Evolutionary conservation across 2,329 filamentous ascomycete species (phyloP).

Genomic region (Aureobasidium zeae): DNA sequence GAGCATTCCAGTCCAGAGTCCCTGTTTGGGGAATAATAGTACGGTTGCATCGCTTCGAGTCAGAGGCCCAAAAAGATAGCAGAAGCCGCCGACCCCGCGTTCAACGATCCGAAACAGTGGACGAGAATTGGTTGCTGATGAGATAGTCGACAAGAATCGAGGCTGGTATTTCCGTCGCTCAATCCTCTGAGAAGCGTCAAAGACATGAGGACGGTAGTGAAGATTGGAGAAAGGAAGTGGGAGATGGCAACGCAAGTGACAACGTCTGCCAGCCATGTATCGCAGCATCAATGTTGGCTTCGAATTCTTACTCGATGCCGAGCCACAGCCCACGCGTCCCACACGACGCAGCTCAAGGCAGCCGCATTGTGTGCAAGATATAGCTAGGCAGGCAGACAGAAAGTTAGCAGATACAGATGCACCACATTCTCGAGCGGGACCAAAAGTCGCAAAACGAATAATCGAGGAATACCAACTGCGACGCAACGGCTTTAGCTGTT

Average conservation of each 20-base stretch:
- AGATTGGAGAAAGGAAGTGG: constrained; percentile 7
- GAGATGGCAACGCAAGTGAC: constrained; percentile 11
- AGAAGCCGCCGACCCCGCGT: constrained; percentile 7
- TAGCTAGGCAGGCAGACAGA: constrained; percentile 5
- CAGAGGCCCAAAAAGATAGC: not conserved
- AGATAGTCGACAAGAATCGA: not conserved
- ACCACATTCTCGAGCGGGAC: not conserved
- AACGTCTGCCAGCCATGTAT: constrained; percentile 12
- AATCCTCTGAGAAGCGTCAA: constrained; percentile 6
- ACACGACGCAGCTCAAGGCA: constrained; percentile 9
- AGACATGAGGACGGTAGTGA: constrained; percentile 8
- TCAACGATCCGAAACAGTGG: constrained; percentile 8
- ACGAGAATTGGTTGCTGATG: constrained; percentile 5
- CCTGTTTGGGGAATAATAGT: too few relatives aligned
- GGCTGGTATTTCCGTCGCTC: constrained; percentile 7
- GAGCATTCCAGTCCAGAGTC: too few relatives aligned
- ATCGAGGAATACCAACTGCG: not conserved
- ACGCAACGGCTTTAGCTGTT: constrained; percentile 13
- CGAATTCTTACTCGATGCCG: not conserved
- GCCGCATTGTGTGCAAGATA: constrained; percentile 2
- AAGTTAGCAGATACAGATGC: not conserved
- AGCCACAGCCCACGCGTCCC: constrained; percentile 10
- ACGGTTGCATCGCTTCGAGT: too few relatives aligned
- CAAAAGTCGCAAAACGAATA: not conserved
- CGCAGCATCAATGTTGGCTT: constrained; percentile 6